Evolutionary conservation across 2,329 filamentous ascomycete genomes (phyloP).

Genomic region (Colletotrichum cordylinicola): DNA sequence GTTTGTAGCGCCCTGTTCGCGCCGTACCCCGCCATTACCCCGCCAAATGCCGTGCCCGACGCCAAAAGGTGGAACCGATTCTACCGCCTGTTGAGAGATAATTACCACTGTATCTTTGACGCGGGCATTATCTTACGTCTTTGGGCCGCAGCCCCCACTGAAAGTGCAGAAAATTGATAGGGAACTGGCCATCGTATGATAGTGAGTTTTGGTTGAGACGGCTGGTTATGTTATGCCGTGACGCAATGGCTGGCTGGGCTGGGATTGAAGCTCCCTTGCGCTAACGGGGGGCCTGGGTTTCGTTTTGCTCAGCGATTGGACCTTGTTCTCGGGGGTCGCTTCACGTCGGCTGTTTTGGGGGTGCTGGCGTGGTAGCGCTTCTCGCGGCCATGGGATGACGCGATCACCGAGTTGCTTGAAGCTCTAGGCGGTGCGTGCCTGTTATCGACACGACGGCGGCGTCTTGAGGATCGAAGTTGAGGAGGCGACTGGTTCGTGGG

Average conservation of each 20-base stretch:
- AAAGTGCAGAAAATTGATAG: not conserved
- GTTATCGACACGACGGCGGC: constrained; percentile 1
- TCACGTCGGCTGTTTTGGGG: constrained; percentile 1
- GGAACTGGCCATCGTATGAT: not conserved
- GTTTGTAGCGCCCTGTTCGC: constrained; percentile 11
- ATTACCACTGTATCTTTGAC: not conserved
- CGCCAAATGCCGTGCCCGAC: constrained; percentile 19
- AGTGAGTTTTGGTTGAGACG: not conserved
- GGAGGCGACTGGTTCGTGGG: not conserved
- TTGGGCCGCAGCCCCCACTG: not conserved
- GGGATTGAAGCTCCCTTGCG: not conserved
- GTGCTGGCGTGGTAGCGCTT: constrained; percentile 1
- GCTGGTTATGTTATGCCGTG: not conserved
- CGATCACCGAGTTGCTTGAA: not conserved
- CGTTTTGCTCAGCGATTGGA: not conserved
- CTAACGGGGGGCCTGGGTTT: not conserved
- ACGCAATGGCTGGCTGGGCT: not conserved
- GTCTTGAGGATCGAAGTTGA: not conserved
- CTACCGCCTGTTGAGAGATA: constrained; percentile 5
- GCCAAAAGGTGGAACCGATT: constrained; percentile 6
- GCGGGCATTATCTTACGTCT: not conserved
- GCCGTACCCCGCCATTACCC: constrained; percentile 24
- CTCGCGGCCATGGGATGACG: not conserved
- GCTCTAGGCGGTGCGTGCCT: not conserved
- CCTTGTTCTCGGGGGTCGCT: constrained; percentile 3